These are phyloP conservation scores for Lenwebbia sp. DNA, from an alignment of 345 rosid species.

Conservation along the genomic window DNA sequence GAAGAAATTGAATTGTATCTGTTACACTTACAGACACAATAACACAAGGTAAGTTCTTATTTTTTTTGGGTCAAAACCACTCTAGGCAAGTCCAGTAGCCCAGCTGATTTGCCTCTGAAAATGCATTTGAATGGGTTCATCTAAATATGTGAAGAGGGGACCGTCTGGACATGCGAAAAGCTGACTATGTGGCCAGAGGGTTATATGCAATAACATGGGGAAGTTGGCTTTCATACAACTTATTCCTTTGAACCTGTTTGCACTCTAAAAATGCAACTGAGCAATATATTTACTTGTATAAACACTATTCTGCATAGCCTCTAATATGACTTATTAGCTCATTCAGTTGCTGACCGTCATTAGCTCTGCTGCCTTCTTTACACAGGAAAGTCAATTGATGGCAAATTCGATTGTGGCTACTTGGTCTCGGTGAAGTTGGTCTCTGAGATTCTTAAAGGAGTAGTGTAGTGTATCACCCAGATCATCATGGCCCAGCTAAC, in stretches of 20 bases:
- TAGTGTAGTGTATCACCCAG: conserved; percentile 75
- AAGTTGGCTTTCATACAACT: neutral
- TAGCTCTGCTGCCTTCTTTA: neutral
- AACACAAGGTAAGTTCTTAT: neutral
- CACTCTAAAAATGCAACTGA: neutral
- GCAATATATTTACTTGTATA: neutral
- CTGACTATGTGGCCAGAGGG: neutral
- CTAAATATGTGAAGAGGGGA: neutral
- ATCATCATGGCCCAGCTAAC: conserved; percentile 12
- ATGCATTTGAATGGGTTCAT: neutral
- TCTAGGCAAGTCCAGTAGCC: neutral
- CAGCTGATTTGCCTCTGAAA: neutral
- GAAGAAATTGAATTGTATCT: neutral
- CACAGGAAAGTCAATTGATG: conserved; percentile 42
- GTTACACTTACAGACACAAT: neutral
- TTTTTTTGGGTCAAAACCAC: neutral
- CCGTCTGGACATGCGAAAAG: neutral
- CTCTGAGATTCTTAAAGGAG: conserved; percentile 67
- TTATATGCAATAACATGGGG: neutral
- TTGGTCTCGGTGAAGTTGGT: conserved; percentile 64
- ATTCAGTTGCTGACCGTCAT: neutral
- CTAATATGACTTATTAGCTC: neutral
- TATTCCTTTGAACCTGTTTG: neutral
- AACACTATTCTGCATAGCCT: neutral
- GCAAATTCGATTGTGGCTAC: conserved; percentile 87